Conservation (phyloP, 768 basidiomycete species). For the Leccinum rimulosum region DNA sequence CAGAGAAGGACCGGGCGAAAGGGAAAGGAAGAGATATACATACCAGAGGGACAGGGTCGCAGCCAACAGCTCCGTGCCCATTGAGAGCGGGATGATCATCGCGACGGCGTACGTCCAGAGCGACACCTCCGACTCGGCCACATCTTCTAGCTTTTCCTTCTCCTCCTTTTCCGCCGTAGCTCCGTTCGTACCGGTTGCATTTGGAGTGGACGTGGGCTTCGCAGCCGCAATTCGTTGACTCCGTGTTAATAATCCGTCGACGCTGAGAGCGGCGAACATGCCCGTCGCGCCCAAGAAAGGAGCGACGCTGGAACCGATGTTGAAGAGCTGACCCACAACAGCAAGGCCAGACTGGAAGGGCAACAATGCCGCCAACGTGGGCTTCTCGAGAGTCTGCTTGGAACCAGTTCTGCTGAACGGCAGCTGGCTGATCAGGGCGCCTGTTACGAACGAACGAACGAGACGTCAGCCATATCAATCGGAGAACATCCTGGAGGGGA, state of each 20-base stretch:
- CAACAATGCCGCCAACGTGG: constrained; percentile 57
- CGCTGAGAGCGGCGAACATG: constrained; percentile 48
- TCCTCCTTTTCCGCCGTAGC: background rate
- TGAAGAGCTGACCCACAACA: constrained; percentile 56
- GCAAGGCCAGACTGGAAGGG: constrained; percentile 59
- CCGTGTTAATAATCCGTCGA: too few species aligned
- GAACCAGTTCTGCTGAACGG: constrained; percentile 36
- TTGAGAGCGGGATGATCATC: constrained; percentile 51
- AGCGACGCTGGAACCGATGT: constrained; percentile 74
- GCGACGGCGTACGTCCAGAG: constrained; percentile 65
- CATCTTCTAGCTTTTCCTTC: background rate
- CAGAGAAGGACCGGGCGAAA: background rate
- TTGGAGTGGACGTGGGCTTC: background rate
- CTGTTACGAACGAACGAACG: constrained; percentile 33
- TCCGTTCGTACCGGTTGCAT: constrained; percentile 5
- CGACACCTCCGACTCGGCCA: constrained; percentile 40
- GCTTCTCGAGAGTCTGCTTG: constrained; percentile 51
- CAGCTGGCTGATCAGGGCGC: constrained; percentile 61
- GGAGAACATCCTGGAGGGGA: background rate
- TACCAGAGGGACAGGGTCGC: constrained; percentile 80
- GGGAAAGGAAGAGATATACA: constrained; percentile 14
- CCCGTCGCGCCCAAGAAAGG: constrained; percentile 64
- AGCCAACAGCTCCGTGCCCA: constrained; percentile 55
- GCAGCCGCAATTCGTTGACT: too few species aligned
- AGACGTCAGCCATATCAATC: background rate